Base-by-base conservation (phyloP, 345 rosid genomes). In the Noccaea caerulescens region DNA sequence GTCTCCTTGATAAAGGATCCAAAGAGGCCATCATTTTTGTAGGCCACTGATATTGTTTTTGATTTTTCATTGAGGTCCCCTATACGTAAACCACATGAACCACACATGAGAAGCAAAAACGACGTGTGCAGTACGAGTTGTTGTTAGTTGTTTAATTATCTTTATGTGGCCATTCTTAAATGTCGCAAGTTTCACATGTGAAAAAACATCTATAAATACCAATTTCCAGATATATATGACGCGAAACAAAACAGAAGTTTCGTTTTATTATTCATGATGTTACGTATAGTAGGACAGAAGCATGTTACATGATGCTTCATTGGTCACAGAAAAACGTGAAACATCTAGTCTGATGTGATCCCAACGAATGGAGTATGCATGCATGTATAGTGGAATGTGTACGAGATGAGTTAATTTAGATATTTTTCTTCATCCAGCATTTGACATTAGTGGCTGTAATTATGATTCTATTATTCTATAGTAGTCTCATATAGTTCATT, bases 121-220 rank as follows among this genome's bases (percentile, higher is more conserved):
- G 68, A 71, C 68, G 38, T 13, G 36, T 44, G 45, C 30, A 37
- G 71, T 30, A 54, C 7, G 52, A 53, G 20, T 4, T 23, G 30
- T 27, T 27, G 30, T 44, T 34, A 20, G 14, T 12, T 1, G 11
- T 34, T 12, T 8, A 8, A 3, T 57, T 20, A 6, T 46, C 32
- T 71, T 30, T 23, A 7, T 39, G 53, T 41, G 75, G 75, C 54
- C 13, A 32, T 30, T 18, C 51, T 60, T 51, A 14, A 56, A 39
- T 13, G 49, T 70, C 59, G 38, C 2, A 10, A 3, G 10, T 39
- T 45, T 49, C 34, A 38, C 67, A 5, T 7, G 10, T 25, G 49
- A 50, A 38, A 25, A 6, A 32, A 41, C 14, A 20, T 47, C 9
- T 18, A 12, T 51, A 20, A 2, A 37, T 16, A 46, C 23, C 66